Conservation (phyloP, 2,329 filamentous ascomycete species). For the Phialemoniopsis sp. region DNA sequence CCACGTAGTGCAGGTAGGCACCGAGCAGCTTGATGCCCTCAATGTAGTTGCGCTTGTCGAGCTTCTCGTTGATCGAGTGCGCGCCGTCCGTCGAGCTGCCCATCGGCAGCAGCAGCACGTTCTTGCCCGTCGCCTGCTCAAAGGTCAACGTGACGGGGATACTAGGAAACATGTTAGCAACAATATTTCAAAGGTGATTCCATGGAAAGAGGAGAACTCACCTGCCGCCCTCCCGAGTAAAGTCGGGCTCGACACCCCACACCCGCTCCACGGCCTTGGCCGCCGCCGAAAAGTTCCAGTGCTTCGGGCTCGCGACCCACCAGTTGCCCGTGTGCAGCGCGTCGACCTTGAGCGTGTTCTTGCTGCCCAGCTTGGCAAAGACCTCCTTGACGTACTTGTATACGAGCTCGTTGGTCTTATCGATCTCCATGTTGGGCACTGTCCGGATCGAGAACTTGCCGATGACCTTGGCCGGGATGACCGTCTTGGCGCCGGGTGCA, state of each 20-base stretch:
- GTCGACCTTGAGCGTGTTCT: slow-evolving; percentile 82
- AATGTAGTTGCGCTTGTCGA: slow-evolving; percentile 96
- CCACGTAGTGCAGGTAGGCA: slow-evolving; percentile 93
- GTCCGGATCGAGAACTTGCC: slow-evolving; percentile 99
- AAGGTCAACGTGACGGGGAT: slow-evolving; percentile 97
- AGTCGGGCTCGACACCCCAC: slow-evolving; percentile 88
- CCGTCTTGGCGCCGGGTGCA: slow-evolving; percentile 90
- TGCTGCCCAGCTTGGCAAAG: slow-evolving; percentile 83
- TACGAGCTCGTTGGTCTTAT: slow-evolving; percentile 81
- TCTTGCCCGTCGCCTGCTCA: slow-evolving; percentile 97
- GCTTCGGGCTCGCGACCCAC: slow-evolving; percentile 97
- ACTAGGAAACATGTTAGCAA: slow-evolving; percentile 36
- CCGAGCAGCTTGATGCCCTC: slow-evolving; percentile 95
- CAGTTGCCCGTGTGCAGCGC: slow-evolving; percentile 92
- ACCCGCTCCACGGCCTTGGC: slow-evolving; percentile 95
- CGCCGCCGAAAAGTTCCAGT: slow-evolving; percentile 97
- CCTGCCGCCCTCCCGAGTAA: slow-evolving; percentile 93
- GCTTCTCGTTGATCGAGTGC: slow-evolving; percentile 97
- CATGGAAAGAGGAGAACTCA: slow-evolving; percentile 29
- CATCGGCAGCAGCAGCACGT: slow-evolving; percentile 93
- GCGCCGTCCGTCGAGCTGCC: slow-evolving; percentile 94
- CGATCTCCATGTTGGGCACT: slow-evolving; percentile 94
- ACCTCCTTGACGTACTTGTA: slow-evolving; percentile 78
- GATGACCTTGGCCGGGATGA: slow-evolving; percentile 95
- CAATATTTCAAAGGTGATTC: no score